phyloP scores from a whole-genome alignment of 345 rosid genomes.

The Hibiscus trionum region DNA sequence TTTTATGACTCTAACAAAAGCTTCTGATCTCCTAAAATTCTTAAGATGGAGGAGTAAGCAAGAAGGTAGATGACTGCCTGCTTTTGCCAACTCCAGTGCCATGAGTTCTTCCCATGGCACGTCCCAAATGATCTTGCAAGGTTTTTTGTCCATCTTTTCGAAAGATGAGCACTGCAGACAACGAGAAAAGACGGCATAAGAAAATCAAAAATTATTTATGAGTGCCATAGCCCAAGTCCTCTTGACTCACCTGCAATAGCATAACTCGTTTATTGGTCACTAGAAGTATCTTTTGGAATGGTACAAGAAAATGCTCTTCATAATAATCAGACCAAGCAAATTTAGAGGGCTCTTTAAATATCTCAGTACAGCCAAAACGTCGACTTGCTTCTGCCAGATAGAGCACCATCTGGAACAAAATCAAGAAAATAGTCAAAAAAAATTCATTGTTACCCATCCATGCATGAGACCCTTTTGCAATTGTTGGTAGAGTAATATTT shows the following conservation, averaged over 20 bases:
- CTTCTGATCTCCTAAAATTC: constrained; percentile 73
- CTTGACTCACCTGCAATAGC: constrained; percentile 68
- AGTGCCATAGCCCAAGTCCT: constrained; percentile 2
- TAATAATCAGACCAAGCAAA: constrained; percentile 84
- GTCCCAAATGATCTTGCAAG: constrained; percentile 96
- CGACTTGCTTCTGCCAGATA: constrained; percentile 89
- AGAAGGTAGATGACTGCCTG: constrained; percentile 67
- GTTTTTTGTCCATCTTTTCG: constrained; percentile 81
- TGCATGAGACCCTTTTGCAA: not conserved
- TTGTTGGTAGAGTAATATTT: not conserved
- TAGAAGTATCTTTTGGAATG: constrained; percentile 68
- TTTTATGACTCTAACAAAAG: constrained; percentile 76
- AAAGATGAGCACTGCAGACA: constrained; percentile 52
- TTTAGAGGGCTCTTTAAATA: constrained; percentile 94
- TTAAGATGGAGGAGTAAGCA: constrained; percentile 86
- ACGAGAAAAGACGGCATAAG: constrained; percentile 15
- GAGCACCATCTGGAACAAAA: constrained; percentile 70
- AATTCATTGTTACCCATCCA: not conserved
- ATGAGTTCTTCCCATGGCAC: constrained; percentile 90
- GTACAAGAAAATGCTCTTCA: constrained; percentile 78
- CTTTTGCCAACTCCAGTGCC: constrained; percentile 96
- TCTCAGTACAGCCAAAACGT: constrained; percentile 82
- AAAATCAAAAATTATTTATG: constrained; percentile 1
- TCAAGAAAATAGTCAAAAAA: not conserved
- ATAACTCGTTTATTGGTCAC: constrained; percentile 80